These are phyloP conservation scores for Peronospora tabacina DNA, from an alignment of 352 stramenopile genomes.

Conservation along the genomic window DNA sequence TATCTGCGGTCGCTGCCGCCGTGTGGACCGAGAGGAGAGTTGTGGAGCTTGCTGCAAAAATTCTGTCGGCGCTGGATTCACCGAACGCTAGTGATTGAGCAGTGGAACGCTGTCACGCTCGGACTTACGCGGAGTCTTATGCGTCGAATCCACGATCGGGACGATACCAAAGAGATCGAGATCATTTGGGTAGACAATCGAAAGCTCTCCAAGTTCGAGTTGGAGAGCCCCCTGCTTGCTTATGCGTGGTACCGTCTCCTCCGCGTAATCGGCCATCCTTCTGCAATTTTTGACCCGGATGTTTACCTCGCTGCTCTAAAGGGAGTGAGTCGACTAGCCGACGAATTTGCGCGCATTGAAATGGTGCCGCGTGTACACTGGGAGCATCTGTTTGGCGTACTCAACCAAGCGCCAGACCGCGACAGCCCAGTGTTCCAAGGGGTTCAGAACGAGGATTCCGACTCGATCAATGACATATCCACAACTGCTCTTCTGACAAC, in stretches of 20 bases:
- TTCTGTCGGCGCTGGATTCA: conserved; percentile 85
- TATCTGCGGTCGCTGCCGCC: conserved; percentile 63
- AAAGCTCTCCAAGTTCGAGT: conserved; percentile 57
- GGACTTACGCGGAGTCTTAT: conserved; percentile 72
- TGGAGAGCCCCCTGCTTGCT: conserved; percentile 63
- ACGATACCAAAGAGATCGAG: conserved; percentile 54
- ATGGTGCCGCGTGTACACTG: conserved; percentile 63
- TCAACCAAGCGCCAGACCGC: conserved; percentile 43
- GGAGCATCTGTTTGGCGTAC: conserved; percentile 57
- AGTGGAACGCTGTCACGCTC: conserved; percentile 74
- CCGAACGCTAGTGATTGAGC: conserved; percentile 77
- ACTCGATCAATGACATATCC: conserved; percentile 18
- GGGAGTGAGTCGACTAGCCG: conserved; percentile 65
- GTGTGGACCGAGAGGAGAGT: conserved; percentile 62
- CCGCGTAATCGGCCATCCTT: conserved; percentile 76
- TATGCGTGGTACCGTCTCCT: conserved; percentile 83
- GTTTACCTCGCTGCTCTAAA: conserved; percentile 80
- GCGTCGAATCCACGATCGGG: conserved; percentile 49
- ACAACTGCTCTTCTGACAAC: conserved; percentile 8
- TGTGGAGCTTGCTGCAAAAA: conserved; percentile 77
- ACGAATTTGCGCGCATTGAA: conserved; percentile 67
- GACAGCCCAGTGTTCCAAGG: conserved; percentile 40
- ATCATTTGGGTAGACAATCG: conserved; percentile 68
- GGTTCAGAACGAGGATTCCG: conserved; percentile 33
- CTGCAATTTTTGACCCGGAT: conserved; percentile 72